These are phyloP conservation scores for Fusarium nodosum DNA, from an alignment of 2,329 filamentous ascomycete genomes.

Conservation along the genomic window DNA sequence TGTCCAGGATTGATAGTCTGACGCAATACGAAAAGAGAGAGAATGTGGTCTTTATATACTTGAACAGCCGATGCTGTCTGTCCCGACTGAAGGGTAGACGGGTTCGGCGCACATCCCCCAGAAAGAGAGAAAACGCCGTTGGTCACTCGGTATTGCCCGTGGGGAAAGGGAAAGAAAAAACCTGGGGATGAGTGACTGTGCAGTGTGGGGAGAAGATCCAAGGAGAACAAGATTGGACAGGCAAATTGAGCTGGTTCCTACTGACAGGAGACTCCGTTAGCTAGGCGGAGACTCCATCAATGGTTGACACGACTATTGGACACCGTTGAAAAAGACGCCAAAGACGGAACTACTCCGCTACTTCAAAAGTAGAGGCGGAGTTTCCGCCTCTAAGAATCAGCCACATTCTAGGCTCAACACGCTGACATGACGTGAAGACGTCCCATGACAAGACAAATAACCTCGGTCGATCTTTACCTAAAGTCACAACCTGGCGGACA, in stretches of 20 bases:
- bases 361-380: conserved; percentile 5
- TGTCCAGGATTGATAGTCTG: not conserved
- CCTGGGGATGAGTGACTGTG: conserved; percentile 23
- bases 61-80: not conserved
- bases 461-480: conserved; percentile 22
- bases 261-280: conserved; percentile 26
- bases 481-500: conserved; percentile 3
- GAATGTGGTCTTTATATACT: conserved; percentile 29
- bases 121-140: conserved; percentile 5
- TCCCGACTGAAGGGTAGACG: conserved; percentile 4
- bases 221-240: conserved; percentile 23
- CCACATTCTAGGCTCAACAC: not conserved
- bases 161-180: conserved; percentile 33
- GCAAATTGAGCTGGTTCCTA: not conserved
- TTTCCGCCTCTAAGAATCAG: conserved; percentile 9
- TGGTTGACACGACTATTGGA: conserved; percentile 1
- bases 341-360: conserved; percentile 24
- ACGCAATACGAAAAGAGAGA: not conserved
- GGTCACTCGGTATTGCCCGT: conserved; percentile 14
- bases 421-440: not conserved
- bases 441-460: not conserved
- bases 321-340: accelerated
- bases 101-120: conserved; percentile 11
- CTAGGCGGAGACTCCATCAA: conserved; percentile 9
- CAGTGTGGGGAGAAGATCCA: conserved; percentile 31